Evolutionary conservation across 257 asterid genomes (phyloP).

Genomic region (Salvia rosmarinus): DNA sequence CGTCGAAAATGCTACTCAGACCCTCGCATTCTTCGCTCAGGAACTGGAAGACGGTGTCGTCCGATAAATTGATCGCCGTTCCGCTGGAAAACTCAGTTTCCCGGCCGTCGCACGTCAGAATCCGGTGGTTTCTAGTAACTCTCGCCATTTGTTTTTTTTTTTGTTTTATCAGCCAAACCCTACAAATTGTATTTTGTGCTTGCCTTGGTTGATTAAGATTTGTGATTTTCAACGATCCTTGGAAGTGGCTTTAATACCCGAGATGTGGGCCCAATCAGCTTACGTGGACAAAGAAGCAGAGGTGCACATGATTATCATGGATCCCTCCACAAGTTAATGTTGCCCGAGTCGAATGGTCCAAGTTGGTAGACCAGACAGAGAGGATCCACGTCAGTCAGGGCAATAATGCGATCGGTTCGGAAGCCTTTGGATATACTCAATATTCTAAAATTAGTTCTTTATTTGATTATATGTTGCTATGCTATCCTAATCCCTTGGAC

Average conservation of each 20-base stretch:
- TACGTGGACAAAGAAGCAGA: slow-evolving; percentile 40
- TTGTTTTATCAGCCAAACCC: slow-evolving; percentile 16
- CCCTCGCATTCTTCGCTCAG: slow-evolving; percentile 59
- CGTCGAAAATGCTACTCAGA: slow-evolving; percentile 42
- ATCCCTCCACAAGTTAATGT: slow-evolving; percentile 23
- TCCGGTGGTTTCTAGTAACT: slow-evolving; percentile 57
- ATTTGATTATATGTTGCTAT: slow-evolving; percentile 7
- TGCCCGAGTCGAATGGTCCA: slow-evolving; percentile 34
- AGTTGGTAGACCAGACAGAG: slow-evolving; percentile 50
- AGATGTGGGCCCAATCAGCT: slow-evolving; percentile 35
- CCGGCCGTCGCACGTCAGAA: slow-evolving; percentile 53
- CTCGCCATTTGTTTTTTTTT: slow-evolving; percentile 46
- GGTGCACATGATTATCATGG: slow-evolving; percentile 33
- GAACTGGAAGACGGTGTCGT: slow-evolving; percentile 77
- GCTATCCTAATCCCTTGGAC: slow-evolving; percentile 44
- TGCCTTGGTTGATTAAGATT: neutral
- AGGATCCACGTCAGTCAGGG: slow-evolving; percentile 80
- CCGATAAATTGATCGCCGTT: slow-evolving; percentile 57
- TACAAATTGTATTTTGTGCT: no score
- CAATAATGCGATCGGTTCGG: slow-evolving; percentile 39
- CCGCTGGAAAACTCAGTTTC: slow-evolving; percentile 59
- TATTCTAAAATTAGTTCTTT: slow-evolving; percentile 42
- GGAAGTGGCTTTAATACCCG: slow-evolving; percentile 34
- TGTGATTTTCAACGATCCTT: slow-evolving; percentile 21
- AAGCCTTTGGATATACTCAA: slow-evolving; percentile 65